Conservation (phyloP, 2,329 filamentous ascomycete species). For the Sodiomyces alkalinus region DNA sequence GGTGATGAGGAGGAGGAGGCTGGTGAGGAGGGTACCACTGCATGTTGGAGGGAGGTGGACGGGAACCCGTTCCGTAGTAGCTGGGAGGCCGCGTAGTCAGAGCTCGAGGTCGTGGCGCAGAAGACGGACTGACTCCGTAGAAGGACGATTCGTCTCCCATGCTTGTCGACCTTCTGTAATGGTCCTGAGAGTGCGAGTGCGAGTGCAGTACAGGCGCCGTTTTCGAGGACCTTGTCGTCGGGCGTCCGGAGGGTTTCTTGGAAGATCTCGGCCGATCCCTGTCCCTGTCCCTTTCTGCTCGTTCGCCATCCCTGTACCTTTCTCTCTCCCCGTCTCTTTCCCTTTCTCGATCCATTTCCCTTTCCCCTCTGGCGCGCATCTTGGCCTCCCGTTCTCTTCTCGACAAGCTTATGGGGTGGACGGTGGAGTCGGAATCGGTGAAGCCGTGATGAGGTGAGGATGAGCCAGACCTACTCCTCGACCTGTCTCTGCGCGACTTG, state of each 20-base stretch:
- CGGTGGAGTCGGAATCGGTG: conserved; percentile 28
- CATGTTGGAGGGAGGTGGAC: conserved; percentile 7
- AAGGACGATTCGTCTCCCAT: conserved; percentile 21
- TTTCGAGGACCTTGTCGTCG: conserved; percentile 19
- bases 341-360: conserved; percentile 13
- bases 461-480: conserved; percentile 20
- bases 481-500: conserved; percentile 25
- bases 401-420: conserved; percentile 18
- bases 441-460: conserved; percentile 18
- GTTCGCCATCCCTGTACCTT: conserved; percentile 12
- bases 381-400: conserved; percentile 17
- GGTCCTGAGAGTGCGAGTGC: conserved; percentile 3
- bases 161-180: conserved; percentile 13
- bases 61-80: conserved; percentile 8
- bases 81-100: conserved; percentile 5
- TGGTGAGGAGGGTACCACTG: conserved; percentile 4
- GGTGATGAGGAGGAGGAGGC: conserved; percentile 1
- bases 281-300: conserved; percentile 5
- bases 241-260: conserved; percentile 12
- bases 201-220: conserved; percentile 19
- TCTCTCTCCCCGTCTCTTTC: conserved; percentile 10
- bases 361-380: conserved; percentile 11
- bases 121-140: conserved; percentile 19
- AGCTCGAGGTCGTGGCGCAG: conserved; percentile 14
- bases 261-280: conserved; percentile 11